Evolutionary conservation across 1,284 basidiomycete genomes (phyloP).

Genomic region (Ceratobasidium sp.): DNA sequence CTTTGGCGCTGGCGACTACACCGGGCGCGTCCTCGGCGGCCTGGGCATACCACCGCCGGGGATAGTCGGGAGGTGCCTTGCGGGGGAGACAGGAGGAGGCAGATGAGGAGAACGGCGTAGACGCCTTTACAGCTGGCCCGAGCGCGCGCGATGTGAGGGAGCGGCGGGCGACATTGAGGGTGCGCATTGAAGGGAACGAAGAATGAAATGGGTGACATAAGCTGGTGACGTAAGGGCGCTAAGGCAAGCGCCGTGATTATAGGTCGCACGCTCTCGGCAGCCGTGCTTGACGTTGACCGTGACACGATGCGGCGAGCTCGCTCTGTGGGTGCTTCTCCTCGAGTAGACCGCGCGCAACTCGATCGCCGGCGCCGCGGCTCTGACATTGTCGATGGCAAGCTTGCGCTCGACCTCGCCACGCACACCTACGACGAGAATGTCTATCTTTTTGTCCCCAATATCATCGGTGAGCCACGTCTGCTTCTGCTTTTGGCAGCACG

Average conservation of each 20-base stretch:
- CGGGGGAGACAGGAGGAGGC: neutral
- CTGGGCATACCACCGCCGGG: conserved; percentile 16
- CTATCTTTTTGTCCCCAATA: conserved; percentile 95
- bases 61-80: conserved; percentile 18
- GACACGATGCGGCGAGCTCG: conserved; percentile 17
- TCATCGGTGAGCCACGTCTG: conserved; percentile 76
- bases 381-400: conserved; percentile 70
- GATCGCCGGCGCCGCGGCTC: conserved; percentile 45
- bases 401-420: conserved; percentile 84
- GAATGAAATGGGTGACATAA: conserved; percentile 3
- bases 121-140: neutral
- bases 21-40: conserved; percentile 11
- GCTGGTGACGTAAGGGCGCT: conserved; percentile 14
- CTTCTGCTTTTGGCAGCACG: neutral
- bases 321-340: neutral
- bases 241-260: neutral
- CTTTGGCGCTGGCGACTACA: conserved; percentile 1
- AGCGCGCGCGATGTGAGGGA: neutral
- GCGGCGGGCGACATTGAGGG: conserved; percentile 15
- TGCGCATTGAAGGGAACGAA: conserved; percentile 20
- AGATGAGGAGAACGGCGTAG: conserved; percentile 7
- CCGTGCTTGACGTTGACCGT: conserved; percentile 17
- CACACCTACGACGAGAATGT: conserved; percentile 90
- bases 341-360: conserved; percentile 26
- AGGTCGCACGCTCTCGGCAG: conserved; percentile 36